Conservation (phyloP, 2,329 filamentous ascomycete species). For the Paraconiothyrium sp. region DNA sequence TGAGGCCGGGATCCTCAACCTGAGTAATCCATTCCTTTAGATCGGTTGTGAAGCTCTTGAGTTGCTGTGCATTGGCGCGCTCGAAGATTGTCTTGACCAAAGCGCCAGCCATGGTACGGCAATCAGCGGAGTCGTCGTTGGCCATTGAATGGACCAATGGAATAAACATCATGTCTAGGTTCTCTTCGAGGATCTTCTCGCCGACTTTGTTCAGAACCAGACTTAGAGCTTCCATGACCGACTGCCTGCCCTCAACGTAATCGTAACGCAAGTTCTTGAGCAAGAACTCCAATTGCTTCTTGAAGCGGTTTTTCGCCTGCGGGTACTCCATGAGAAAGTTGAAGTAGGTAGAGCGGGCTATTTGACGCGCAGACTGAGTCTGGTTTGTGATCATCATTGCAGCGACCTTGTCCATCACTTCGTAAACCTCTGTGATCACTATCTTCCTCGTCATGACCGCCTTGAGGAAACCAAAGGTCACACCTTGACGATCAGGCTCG, state of each 20-base stretch:
- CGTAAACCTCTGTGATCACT: constrained; percentile 87
- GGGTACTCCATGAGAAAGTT: constrained; percentile 96
- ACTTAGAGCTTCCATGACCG: constrained; percentile 91
- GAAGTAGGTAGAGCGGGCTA: constrained; percentile 89
- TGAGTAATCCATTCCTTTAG: constrained; percentile 81
- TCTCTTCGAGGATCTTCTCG: constrained; percentile 77
- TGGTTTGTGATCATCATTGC: constrained; percentile 97
- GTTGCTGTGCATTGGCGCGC: constrained; percentile 76
- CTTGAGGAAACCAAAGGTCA: constrained; percentile 93
- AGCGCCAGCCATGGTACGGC: constrained; percentile 80
- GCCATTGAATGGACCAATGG: constrained; percentile 85
- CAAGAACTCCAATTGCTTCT: constrained; percentile 88
- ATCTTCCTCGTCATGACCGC: constrained; percentile 86
- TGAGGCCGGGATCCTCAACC: constrained; percentile 74
- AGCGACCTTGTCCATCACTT: constrained; percentile 82
- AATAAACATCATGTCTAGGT: constrained; percentile 83
- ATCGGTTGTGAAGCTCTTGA: constrained; percentile 74
- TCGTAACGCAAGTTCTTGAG: constrained; percentile 92
- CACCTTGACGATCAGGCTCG: constrained; percentile 88
- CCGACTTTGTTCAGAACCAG: constrained; percentile 86
- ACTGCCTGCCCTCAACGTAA: constrained; percentile 85
- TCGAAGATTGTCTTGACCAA: constrained; percentile 84
- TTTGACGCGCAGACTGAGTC: constrained; percentile 84
- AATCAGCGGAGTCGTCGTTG: constrained; percentile 89
- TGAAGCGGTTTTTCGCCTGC: constrained; percentile 87